phyloP scores from a whole-genome alignment of 768 basidiomycete genomes.

The Russula earlei region DNA sequence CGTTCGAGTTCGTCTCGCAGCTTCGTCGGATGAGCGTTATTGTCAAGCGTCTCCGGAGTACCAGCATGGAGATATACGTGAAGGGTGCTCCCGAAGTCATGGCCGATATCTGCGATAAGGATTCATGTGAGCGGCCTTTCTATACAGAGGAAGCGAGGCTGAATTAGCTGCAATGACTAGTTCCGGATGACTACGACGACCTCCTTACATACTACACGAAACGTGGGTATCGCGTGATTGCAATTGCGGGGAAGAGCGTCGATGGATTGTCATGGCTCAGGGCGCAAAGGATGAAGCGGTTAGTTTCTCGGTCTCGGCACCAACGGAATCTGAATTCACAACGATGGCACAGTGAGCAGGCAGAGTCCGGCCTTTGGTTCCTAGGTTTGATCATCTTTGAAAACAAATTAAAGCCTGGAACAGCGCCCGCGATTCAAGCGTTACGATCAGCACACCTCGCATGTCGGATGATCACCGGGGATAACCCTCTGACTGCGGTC shows the following conservation, averaged over 20 bases:
- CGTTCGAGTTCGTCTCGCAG: conserved; percentile 92
- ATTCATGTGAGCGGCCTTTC: conserved; percentile 62
- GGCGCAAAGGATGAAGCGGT: conserved; percentile 95
- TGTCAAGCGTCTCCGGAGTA: conserved; percentile 89
- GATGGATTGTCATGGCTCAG: conserved; percentile 94
- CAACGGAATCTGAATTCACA: conserved; percentile 2
- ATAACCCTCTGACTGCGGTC: conserved; percentile 93
- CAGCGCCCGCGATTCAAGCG: conserved; percentile 80
- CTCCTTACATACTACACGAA: conserved; percentile 94
- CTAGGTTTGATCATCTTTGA: conserved; percentile 96
- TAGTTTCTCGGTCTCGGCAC: neutral
- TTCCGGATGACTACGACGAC: conserved; percentile 94
- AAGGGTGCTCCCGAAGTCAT: conserved; percentile 99
- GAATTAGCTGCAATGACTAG: conserved; percentile 32
- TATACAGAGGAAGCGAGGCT: neutral
- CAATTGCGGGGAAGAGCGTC: conserved; percentile 92
- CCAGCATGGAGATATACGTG: conserved; percentile 94
- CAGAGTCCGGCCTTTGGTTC: conserved; percentile 83
- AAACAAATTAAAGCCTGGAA: conserved; percentile 92
- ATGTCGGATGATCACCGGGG: conserved; percentile 97
- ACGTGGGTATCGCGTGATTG: conserved; percentile 95
- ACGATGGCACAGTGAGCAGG: conserved; percentile 68
- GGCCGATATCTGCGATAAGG: conserved; percentile 85
- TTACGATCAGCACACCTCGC: conserved; percentile 85
- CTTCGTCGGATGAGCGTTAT: conserved; percentile 96